Evolutionary conservation across 768 basidiomycete species (phyloP).

Genomic region (Kwoniella newhampshirensis): DNA sequence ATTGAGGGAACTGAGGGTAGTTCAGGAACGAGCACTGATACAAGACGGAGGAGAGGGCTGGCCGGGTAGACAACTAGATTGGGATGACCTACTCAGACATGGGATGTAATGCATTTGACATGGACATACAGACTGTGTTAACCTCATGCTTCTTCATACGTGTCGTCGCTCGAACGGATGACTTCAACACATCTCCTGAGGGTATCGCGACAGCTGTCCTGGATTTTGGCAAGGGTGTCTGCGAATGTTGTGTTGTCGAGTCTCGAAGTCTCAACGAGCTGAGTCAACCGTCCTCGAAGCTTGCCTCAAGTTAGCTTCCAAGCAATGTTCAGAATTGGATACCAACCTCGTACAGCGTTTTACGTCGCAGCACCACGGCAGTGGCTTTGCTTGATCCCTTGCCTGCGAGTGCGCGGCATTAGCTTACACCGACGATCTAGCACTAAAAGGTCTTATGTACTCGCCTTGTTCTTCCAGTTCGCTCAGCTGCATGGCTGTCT

Average conservation of each 20-base stretch:
- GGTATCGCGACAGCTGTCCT: neutral
- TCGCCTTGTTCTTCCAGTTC: constrained; percentile 62
- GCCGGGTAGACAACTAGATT: constrained; percentile 40
- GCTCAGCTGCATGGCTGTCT: constrained; percentile 64
- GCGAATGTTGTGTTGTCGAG: neutral
- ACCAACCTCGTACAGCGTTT: neutral
- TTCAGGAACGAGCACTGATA: constrained; percentile 69
- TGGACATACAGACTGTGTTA: too few relatives aligned
- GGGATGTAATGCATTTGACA: neutral
- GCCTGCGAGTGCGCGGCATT: too few relatives aligned
- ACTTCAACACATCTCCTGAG: too few relatives aligned
- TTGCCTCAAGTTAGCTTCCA: neutral
- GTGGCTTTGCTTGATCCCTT: neutral
- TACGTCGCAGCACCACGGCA: neutral
- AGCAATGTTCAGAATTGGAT: neutral
- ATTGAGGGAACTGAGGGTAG: constrained; percentile 76
- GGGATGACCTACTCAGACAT: constrained; percentile 11
- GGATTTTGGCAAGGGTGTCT: neutral
- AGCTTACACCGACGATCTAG: too few relatives aligned
- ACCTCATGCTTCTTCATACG: too few relatives aligned
- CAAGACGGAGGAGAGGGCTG: constrained; percentile 34
- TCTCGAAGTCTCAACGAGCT: neutral
- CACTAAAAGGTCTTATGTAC: constrained; percentile 53
- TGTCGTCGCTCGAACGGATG: too few relatives aligned
- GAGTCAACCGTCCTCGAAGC: neutral